phyloP scores from a whole-genome alignment of 176 grass and related monocot species.

The Aegilops tauschii region DNA sequence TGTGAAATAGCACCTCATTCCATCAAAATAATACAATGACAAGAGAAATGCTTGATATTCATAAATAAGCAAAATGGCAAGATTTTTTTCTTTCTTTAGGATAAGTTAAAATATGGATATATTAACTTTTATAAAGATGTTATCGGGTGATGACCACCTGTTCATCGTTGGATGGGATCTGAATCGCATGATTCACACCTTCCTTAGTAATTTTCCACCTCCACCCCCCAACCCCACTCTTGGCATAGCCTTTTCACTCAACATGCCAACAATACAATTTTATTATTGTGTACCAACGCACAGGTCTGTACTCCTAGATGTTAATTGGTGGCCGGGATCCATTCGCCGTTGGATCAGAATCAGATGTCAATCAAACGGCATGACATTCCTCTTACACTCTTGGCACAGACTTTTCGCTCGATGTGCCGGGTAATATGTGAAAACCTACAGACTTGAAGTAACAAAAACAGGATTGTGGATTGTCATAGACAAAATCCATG shows the following conservation, averaged over 20 bases:
- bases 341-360: not conserved
- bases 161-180: no score
- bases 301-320: not conserved
- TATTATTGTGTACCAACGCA: not conserved
- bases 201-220: no score
- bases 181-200: no score
- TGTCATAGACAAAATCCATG: not conserved
- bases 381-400: not conserved
- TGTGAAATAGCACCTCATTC: not conserved
- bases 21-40: not conserved
- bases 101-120: not conserved
- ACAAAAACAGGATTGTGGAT: not conserved
- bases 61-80: not conserved
- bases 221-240: no score
- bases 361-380: not conserved
- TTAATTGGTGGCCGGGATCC: not conserved
- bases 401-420: no score
- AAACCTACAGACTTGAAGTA: not conserved
- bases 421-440: no score
- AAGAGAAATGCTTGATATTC: not conserved
- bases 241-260: no score
- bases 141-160: no score
- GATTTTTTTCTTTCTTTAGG: not conserved
- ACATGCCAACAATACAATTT: not conserved
- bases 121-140: not conserved